These are phyloP conservation scores for Monosporascus sp. DNA, from an alignment of 2,329 filamentous ascomycete genomes.

Conservation along the genomic window DNA sequence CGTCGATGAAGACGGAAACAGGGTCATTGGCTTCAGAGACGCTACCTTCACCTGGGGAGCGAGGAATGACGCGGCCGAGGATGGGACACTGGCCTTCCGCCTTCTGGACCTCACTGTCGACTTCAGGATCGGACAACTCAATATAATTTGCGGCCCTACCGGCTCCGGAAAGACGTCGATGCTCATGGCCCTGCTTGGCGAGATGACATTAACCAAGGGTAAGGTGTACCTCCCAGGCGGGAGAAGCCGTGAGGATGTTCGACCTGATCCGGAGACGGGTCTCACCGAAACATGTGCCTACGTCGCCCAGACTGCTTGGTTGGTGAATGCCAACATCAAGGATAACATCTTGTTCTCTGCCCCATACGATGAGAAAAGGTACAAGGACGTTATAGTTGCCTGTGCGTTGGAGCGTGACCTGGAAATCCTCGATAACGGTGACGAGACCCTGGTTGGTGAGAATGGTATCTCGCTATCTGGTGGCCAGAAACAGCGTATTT, in stretches of 20 bases:
- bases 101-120: conserved; percentile 78
- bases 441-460: conserved; percentile 90
- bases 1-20: conserved; percentile 60
- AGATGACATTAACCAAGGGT: conserved; percentile 85
- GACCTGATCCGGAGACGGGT: conserved; percentile 73
- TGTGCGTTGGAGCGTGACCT: conserved; percentile 89
- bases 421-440: conserved; percentile 85
- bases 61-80: conserved; percentile 53
- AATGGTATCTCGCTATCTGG: conserved; percentile 96
- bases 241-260: conserved; percentile 78
- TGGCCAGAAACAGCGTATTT: conserved; percentile 96
- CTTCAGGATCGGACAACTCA: conserved; percentile 81
- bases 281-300: conserved; percentile 92
- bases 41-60: conserved; percentile 88
- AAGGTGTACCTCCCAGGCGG: conserved; percentile 81
- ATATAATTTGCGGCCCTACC: conserved; percentile 88
- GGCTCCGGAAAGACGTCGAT: conserved; percentile 94
- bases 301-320: conserved; percentile 93
- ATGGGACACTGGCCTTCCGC: conserved; percentile 70
- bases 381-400: conserved; percentile 81
- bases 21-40: conserved; percentile 76
- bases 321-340: conserved; percentile 91
- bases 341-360: conserved; percentile 93
- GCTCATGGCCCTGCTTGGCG: conserved; percentile 90
- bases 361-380: conserved; percentile 73